Evolutionary conservation across 345 rosid species (phyloP).

Genomic region (Eucalyptus pumila): DNA sequence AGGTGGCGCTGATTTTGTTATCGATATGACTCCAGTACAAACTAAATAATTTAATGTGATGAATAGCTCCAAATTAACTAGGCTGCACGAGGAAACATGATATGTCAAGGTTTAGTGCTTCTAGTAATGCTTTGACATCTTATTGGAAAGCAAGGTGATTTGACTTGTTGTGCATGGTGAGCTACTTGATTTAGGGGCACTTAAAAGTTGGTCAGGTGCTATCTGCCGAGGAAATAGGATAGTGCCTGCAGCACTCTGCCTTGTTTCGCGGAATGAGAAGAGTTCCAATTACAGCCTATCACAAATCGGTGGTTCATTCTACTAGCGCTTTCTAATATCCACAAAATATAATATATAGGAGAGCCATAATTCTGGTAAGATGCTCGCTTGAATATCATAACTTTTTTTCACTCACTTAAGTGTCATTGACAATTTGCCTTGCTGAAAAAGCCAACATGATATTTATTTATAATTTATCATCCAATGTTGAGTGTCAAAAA

Average conservation of each 20-base stretch:
- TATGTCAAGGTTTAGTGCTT: background rate
- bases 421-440: background rate
- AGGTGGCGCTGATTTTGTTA: background rate
- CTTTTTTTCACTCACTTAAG: background rate
- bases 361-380: too few species aligned
- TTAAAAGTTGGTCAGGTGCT: background rate
- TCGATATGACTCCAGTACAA: background rate
- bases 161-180: background rate
- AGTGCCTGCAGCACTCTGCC: background rate
- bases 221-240: background rate
- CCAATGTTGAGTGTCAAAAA: fast-evolving
- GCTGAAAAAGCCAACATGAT: background rate
- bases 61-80: background rate
- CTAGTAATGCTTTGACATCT: background rate
- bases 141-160: background rate
- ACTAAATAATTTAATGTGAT: background rate
- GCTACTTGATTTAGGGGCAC: background rate
- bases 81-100: background rate
- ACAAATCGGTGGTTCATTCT: background rate
- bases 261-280: background rate
- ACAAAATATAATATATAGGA: too few species aligned
- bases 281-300: background rate
- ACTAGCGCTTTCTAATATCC: background rate
- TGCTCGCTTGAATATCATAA: background rate
- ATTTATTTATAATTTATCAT: too few species aligned